Evolutionary conservation across 148 eudicot genomes (phyloP).

Genomic region (Polygonum maritimum): DNA sequence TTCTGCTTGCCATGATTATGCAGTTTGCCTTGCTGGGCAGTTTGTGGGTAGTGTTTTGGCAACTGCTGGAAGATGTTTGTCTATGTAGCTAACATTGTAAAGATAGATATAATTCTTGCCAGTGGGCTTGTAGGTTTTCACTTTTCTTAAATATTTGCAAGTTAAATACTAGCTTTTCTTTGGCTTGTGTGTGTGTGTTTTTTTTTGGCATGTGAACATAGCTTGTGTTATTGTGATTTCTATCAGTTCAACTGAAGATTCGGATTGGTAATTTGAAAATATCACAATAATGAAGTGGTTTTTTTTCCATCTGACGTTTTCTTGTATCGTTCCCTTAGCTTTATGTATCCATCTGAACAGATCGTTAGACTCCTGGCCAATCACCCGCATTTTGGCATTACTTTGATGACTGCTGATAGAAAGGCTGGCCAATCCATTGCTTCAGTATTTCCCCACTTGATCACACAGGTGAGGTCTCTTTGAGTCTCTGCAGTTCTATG

Average conservation of each 20-base stretch:
- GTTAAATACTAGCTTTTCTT: not conserved
- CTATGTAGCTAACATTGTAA: not conserved
- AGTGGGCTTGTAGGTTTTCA: not conserved
- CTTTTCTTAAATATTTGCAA: not conserved
- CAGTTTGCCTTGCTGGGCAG: not conserved
- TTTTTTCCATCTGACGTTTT: not conserved
- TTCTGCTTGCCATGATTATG: not conserved
- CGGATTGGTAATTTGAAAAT: not conserved
- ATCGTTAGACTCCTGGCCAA: slow-evolving; percentile 76
- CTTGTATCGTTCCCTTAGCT: not conserved
- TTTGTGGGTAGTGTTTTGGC: not conserved
- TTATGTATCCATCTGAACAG: slow-evolving; percentile 23
- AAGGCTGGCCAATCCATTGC: slow-evolving; percentile 94
- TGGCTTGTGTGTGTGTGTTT: not conserved
- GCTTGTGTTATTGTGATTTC: not conserved
- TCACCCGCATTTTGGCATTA: slow-evolving; percentile 71
- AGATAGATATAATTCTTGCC: not conserved
- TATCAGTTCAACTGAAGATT: not conserved
- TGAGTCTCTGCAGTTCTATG: not conserved
- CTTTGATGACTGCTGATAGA: slow-evolving; percentile 95
- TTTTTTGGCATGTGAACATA: not conserved
- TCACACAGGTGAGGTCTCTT: slow-evolving; percentile 40
- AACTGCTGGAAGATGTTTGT: not conserved
- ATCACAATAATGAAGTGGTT: not conserved
- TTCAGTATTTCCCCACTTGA: slow-evolving; percentile 90